Percentiles rank a stretch among this genome's conserved stretches.
phyloP scores from a whole-genome alignment of 495 filamentous ascomycete species.

The Pyronema omphalodes region DNA sequence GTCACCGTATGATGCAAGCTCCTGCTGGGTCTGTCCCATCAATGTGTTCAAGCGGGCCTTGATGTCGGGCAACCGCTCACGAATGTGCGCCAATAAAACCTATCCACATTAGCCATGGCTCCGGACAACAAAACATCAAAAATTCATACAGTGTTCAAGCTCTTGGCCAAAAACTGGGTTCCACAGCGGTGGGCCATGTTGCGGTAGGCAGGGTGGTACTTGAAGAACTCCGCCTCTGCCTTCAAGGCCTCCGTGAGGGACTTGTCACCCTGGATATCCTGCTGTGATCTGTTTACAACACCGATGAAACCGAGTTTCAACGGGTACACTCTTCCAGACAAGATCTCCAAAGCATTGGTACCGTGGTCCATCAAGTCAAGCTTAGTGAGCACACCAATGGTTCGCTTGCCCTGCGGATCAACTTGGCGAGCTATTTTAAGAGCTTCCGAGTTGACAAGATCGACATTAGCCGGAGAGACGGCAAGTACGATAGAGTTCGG shows the following conservation, averaged over 20 bases:
- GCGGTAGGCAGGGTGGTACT: constrained; percentile 86
- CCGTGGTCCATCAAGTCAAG: constrained; percentile 98
- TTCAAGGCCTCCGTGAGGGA: constrained; percentile 74
- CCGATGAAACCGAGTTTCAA: constrained; percentile 96
- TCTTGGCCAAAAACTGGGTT: constrained; percentile 90
- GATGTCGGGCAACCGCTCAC: constrained; percentile 89
- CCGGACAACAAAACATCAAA: neutral
- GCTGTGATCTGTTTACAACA: constrained; percentile 93
- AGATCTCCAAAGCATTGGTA: constrained; percentile 91
- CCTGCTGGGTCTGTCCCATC: constrained; percentile 98
- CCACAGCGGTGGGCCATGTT: constrained; percentile 90
- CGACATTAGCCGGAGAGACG: constrained; percentile 94
- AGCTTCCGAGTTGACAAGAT: constrained; percentile 95
- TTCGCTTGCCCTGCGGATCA: constrained; percentile 82
- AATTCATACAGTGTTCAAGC: constrained; percentile 46
- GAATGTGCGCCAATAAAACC: constrained; percentile 90
- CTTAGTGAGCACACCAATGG: constrained; percentile 94
- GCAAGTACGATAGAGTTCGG: constrained; percentile 93
- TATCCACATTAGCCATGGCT: constrained; percentile 1
- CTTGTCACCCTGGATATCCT: constrained; percentile 94
- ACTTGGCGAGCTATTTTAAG: constrained; percentile 94
- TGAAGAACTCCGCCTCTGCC: constrained; percentile 88
- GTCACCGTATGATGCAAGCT: constrained; percentile 93
- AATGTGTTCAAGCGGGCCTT: constrained; percentile 93
- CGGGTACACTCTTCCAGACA: constrained; percentile 90